Evolutionary conservation across 768 basidiomycete genomes (phyloP), one percentile per base, ranked within the genome.

Genomic region (Boletus reticulatus): DNA sequence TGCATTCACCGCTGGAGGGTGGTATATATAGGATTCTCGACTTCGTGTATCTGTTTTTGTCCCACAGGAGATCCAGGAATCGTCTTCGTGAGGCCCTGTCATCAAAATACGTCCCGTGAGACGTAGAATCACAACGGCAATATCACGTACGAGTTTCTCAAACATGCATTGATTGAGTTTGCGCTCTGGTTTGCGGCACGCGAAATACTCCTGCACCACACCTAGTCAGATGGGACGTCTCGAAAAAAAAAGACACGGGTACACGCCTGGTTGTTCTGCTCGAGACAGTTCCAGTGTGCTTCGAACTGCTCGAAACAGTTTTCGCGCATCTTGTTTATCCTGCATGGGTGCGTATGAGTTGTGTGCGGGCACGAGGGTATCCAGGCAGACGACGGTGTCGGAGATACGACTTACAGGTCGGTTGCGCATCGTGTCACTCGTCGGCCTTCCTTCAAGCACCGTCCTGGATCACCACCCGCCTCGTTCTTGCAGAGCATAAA

Each of bases 401-500:
- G 19, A 4, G 17, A 27, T 19, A 31, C 22, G 20, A 83, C 92
- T 69, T 63, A 98, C 97, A 99, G 67, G 68, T 98, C 94, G 34
- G 87, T 85, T 45, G 95, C 91, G 73, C 97, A 99, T 62, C 97
- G 82, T 52, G 97, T 98, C 53, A 98, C 96, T 62, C 92, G 85
- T 62, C 97, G 76, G 12, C 97, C 97, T 73, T 98, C 97, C 80
- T 91, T 90, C 76, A 98, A 69, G 73, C 97, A 99, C 70, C 95
- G 93, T 20, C 74, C 92, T 11, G 96, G 94, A 67, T 96, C 88
- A 29, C 63, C 57, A 56, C 88, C 81, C 67, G 82, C 88, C 78
- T 98, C 95, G 22, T 84, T 78, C 77, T 98, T 98, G 83, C 97
- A 99, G 50, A 98, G 88, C 93, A 98, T 96, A 66, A 92, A 93